Percentiles rank a stretch among this genome's conserved stretches.
These are phyloP conservation scores for Nothophytophthora sp. DNA, from an alignment of 352 stramenopile species.

Conservation along the genomic window DNA sequence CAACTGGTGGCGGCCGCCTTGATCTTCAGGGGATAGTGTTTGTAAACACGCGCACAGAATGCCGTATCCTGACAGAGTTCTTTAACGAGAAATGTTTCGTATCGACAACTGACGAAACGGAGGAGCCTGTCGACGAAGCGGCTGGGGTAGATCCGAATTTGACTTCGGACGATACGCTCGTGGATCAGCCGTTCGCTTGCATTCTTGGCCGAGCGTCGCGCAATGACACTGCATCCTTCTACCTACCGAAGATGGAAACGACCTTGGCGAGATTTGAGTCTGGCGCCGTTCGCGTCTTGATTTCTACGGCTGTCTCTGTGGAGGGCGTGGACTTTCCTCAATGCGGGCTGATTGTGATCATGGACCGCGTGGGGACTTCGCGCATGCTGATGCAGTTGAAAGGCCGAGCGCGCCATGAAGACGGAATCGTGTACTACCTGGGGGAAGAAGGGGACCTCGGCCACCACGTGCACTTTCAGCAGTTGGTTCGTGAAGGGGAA, in stretches of 20 bases:
- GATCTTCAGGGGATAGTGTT: constrained; percentile 83
- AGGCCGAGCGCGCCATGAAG: constrained; percentile 70
- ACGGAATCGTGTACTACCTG: constrained; percentile 80
- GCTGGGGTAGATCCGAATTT: constrained; percentile 12
- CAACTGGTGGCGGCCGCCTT: constrained; percentile 1
- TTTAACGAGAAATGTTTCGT: constrained; percentile 73
- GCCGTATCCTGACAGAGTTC: constrained; percentile 75
- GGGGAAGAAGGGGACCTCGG: constrained; percentile 48
- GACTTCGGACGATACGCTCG: constrained; percentile 4
- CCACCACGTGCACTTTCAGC: constrained; percentile 48
- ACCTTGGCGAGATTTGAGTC: constrained; percentile 60
- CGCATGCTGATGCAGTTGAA: constrained; percentile 77
- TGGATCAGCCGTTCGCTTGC: constrained; percentile 45
- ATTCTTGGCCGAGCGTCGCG: constrained; percentile 58
- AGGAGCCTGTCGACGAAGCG: constrained; percentile 17
- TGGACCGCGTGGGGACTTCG: constrained; percentile 49
- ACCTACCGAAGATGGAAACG: constrained; percentile 58
- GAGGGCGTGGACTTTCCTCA: constrained; percentile 84
- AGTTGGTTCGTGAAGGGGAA: constrained; percentile 42
- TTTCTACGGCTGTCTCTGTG: constrained; percentile 78
- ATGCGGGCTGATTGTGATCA: constrained; percentile 68
- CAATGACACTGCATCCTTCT: constrained; percentile 60
- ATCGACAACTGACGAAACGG: background rate
- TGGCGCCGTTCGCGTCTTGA: constrained; percentile 51
- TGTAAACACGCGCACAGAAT: constrained; percentile 81